These are phyloP conservation scores for Komagataella pastoris DNA, from an alignment of 805 yeast species.

Conservation along the genomic window DNA sequence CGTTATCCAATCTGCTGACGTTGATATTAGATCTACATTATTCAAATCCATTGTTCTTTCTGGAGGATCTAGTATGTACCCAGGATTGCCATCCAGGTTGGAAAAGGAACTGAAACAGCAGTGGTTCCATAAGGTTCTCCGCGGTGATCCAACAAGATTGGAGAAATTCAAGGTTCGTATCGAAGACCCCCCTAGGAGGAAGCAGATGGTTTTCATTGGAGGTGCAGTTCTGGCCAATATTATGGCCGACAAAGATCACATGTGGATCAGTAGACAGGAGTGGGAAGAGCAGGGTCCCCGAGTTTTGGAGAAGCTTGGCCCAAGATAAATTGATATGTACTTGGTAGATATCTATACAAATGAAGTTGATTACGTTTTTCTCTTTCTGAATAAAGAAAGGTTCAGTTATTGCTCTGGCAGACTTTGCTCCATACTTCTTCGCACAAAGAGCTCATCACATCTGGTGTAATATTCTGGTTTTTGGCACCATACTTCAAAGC, in stretches of 20 bases:
- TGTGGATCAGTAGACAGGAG: conserved; percentile 94
- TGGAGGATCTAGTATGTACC: conserved; percentile 98
- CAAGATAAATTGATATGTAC: conserved; percentile 36
- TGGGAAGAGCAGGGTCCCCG: conserved; percentile 97
- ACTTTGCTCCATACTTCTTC: conserved; percentile 48
- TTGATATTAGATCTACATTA: conserved; percentile 80
- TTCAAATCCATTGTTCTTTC: conserved; percentile 88
- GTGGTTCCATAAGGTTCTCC: conserved; percentile 83
- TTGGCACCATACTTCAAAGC: conserved; percentile 63
- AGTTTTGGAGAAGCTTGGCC: conserved; percentile 79
- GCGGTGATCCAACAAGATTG: conserved; percentile 76
- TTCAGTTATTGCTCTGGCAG: conserved; percentile 18
- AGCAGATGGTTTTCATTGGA: conserved; percentile 97
- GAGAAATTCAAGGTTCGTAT: conserved; percentile 90
- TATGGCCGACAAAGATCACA: conserved; percentile 96
- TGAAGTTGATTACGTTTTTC: not conserved
- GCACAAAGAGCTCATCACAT: conserved; percentile 29
- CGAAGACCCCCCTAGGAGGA: conserved; percentile 98
- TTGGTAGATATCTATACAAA: conserved; percentile 1
- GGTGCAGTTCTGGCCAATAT: conserved; percentile 97
- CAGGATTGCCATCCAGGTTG: conserved; percentile 90
- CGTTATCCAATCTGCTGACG: conserved; percentile 89
- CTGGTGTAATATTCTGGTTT: conserved; percentile 18
- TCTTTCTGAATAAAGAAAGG: not conserved
- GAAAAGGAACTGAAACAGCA: conserved; percentile 94